Evolutionary conservation across 2,329 filamentous ascomycete species (phyloP).

Genomic region (Epichloe hybrida): DNA sequence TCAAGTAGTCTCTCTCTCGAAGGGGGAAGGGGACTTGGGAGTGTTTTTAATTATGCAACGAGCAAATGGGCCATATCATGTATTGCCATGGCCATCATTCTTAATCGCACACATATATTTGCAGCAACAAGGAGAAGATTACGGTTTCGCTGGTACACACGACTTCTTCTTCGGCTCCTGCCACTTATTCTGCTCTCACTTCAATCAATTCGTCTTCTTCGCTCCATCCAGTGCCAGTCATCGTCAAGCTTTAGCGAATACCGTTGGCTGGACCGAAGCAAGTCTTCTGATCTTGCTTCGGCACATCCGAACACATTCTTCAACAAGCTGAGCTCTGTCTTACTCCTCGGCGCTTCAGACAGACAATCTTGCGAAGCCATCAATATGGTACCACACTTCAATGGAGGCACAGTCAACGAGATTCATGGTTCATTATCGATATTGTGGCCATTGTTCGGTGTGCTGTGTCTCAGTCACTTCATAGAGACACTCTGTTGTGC

Average conservation of each 20-base stretch:
- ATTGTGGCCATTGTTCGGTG: slow-evolving; percentile 63
- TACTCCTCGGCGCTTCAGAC: slow-evolving; percentile 65
- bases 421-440: slow-evolving; percentile 65
- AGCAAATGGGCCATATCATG: slow-evolving; percentile 88
- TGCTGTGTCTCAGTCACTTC: slow-evolving; percentile 65
- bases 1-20: slow-evolving; percentile 40
- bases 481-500: slow-evolving; percentile 80
- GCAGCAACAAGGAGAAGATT: slow-evolving; percentile 74
- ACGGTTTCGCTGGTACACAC: slow-evolving; percentile 58
- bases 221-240: slow-evolving; percentile 86
- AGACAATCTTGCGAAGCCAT: slow-evolving; percentile 61
- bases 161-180: slow-evolving; percentile 54
- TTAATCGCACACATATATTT: slow-evolving; percentile 90
- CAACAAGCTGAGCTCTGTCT: slow-evolving; percentile 54
- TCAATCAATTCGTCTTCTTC: slow-evolving; percentile 59
- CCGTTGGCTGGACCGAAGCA: slow-evolving; percentile 55
- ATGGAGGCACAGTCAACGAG: slow-evolving; percentile 33
- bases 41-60: slow-evolving; percentile 79
- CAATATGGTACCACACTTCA: slow-evolving; percentile 50
- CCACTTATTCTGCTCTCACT: slow-evolving; percentile 57
- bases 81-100: slow-evolving; percentile 69
- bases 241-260: slow-evolving; percentile 56
- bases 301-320: slow-evolving; percentile 55
- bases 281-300: slow-evolving; percentile 55
- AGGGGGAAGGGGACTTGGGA: slow-evolving; percentile 59